Base-by-base conservation (phyloP, 768 basidiomycete genomes). In the Clitopilus passeckerianus region DNA sequence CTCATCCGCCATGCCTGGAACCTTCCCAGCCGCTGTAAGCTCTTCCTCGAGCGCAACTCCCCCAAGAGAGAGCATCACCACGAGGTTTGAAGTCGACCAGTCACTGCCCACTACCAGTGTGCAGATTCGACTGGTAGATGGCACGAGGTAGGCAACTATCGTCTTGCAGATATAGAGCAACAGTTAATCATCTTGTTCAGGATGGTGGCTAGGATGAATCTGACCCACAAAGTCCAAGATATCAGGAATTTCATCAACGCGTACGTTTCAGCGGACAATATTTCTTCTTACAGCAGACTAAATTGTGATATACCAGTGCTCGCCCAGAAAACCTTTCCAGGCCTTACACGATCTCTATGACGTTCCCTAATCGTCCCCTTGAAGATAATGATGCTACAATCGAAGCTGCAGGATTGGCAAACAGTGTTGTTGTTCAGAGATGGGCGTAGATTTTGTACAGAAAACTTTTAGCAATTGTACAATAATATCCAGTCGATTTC, bases 81-180 rank as follows among this genome's bases (percentile, higher is more conserved):
- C 87, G 10, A 74, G 75, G 57, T 96, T 95, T 67, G 85, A 89
- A 70, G 92, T 98, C 8, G 94, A 98, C 68, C 84, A 84, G 70
- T 82, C 75, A 15, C 77, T 81, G 70, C 95, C 96, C 5, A 90
- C 86, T 53, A 97, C 95, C 43, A 92, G 86, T 70, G 79, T 98
- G 10, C 97, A 98, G 75, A 83, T 98, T 59, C 80, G 97, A 57
- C 68, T 98, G 57, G 92, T 91, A 9, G 95, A 96, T 72, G 96
- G 96, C 8, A 91, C 93, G 16, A 84, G 92, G 91, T 90, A 63
- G 6, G 73, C 65, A 20, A 10, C 46, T 23, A 12, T 20, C 3
- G 3, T 4, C 22, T 50, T 22, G 15, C 5, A 12, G 10, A 12
- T 20, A 22, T 7, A n/a, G 10, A 10, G 18, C 18, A 50, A 12